phyloP scores from a whole-genome alignment of 2,329 filamentous ascomycete genomes.

The Penicillium sp. region DNA sequence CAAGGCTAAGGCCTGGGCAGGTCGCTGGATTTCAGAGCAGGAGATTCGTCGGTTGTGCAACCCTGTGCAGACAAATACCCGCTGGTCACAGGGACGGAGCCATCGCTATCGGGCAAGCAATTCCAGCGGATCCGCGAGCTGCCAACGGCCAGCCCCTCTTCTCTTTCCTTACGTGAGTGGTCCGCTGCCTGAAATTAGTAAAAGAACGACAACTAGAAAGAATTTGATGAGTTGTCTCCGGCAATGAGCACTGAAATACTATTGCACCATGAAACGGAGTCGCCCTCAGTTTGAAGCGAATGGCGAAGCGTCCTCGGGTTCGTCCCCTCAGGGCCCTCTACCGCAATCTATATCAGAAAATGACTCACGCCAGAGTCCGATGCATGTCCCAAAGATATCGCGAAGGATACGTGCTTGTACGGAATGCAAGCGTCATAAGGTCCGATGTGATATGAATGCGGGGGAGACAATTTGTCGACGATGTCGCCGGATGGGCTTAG shows the following conservation, averaged over 20 bases:
- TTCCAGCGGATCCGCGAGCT: constrained; percentile 10
- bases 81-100: constrained; percentile 7
- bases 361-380: constrained; percentile 29
- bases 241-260: constrained; percentile 26
- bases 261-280: constrained; percentile 44
- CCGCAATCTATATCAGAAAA: constrained; percentile 32
- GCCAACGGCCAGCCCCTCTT: constrained; percentile 10
- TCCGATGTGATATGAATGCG: constrained; percentile 59
- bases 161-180: constrained; percentile 2
- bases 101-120: background rate
- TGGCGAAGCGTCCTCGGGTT: constrained; percentile 41
- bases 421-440: constrained; percentile 60
- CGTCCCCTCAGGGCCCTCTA: constrained; percentile 35
- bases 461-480: constrained; percentile 55
- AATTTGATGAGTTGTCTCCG: constrained; percentile 28
- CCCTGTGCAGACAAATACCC: constrained; percentile 9
- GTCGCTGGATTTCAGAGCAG: background rate
- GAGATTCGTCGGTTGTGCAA: constrained; percentile 7
- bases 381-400: constrained; percentile 48
- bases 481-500: constrained; percentile 55
- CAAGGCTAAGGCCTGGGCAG: background rate
- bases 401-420: constrained; percentile 56
- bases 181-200: background rate
- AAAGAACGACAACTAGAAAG: background rate
- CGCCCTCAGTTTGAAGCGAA: constrained; percentile 44